phyloP scores from a whole-genome alignment of 257 asterid species.

The Cruciata laevipes region DNA sequence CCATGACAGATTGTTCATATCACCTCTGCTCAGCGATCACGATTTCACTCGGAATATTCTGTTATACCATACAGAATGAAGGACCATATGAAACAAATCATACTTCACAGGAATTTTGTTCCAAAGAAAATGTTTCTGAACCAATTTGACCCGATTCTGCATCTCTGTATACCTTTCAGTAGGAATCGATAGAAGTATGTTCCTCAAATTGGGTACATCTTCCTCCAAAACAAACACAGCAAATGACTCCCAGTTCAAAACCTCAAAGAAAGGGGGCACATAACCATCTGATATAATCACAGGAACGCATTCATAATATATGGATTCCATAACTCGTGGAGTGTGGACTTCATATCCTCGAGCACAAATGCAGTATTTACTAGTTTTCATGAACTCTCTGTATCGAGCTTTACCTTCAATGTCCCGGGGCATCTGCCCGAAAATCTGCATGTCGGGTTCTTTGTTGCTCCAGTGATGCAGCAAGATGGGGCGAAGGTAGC shows the following conservation, averaged over 20 bases:
- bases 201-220: constrained; percentile 47
- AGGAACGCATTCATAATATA: constrained; percentile 49
- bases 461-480: constrained; percentile 44
- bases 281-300: constrained; percentile 61
- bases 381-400: constrained; percentile 50
- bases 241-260: constrained; percentile 52
- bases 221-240: constrained; percentile 43
- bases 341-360: constrained; percentile 67
- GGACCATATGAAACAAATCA: constrained; percentile 66
- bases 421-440: constrained; percentile 57
- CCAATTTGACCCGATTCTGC: constrained; percentile 35
- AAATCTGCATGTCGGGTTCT: constrained; percentile 56
- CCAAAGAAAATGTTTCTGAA: constrained; percentile 48
- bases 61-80: constrained; percentile 65
- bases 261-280: constrained; percentile 52
- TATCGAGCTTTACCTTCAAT: constrained; percentile 43
- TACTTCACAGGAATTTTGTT: constrained; percentile 47
- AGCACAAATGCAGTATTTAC: constrained; percentile 60
- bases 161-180: constrained; percentile 38
- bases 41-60: constrained; percentile 36
- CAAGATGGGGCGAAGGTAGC: constrained; percentile 55
- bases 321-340: constrained; percentile 56
- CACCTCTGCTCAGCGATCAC: neutral
- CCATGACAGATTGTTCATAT: neutral
- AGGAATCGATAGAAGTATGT: constrained; percentile 46